Conservation (phyloP, 352 stramenopile genomes). For the Phytopythium chamaehyphon region DNA sequence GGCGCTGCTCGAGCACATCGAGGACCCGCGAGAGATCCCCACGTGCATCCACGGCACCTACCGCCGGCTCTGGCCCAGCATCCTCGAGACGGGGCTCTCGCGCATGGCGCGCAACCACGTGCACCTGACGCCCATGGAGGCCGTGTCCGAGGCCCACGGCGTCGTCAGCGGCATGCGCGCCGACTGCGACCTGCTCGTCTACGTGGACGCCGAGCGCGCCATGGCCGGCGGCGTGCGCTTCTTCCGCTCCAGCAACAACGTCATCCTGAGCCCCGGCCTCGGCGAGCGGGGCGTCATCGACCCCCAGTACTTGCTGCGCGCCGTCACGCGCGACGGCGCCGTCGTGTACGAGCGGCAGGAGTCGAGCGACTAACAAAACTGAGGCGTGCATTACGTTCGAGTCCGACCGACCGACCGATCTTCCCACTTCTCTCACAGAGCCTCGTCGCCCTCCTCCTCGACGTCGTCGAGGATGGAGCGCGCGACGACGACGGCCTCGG, state of each 20-base stretch:
- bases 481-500: not conserved
- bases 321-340: slow-evolving; percentile 39
- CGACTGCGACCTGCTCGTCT: slow-evolving; percentile 72
- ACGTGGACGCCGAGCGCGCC: slow-evolving; percentile 54
- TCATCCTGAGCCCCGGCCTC: slow-evolving; percentile 63
- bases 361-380: not conserved
- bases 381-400: not conserved
- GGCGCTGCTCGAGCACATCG: slow-evolving; percentile 62
- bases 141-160: slow-evolving; percentile 27
- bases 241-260: slow-evolving; percentile 83
- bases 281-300: slow-evolving; percentile 46
- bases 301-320: slow-evolving; percentile 56
- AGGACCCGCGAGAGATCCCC: slow-evolving; percentile 32
- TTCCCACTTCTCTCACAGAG: not conserved
- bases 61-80: slow-evolving; percentile 60
- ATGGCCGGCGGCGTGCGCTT: slow-evolving; percentile 74
- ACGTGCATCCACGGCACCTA: slow-evolving; percentile 84
- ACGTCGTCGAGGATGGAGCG: slow-evolving; percentile 8
- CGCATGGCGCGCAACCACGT: slow-evolving; percentile 87
- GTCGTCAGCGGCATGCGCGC: slow-evolving; percentile 78
- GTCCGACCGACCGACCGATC: not conserved
- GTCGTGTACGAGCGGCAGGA: slow-evolving; percentile 41
- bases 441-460: slow-evolving; percentile 11
- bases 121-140: slow-evolving; percentile 66
- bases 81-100: slow-evolving; percentile 46